phyloP scores from a whole-genome alignment of 768 basidiomycete species.

The Xanthoconium stramineum region DNA sequence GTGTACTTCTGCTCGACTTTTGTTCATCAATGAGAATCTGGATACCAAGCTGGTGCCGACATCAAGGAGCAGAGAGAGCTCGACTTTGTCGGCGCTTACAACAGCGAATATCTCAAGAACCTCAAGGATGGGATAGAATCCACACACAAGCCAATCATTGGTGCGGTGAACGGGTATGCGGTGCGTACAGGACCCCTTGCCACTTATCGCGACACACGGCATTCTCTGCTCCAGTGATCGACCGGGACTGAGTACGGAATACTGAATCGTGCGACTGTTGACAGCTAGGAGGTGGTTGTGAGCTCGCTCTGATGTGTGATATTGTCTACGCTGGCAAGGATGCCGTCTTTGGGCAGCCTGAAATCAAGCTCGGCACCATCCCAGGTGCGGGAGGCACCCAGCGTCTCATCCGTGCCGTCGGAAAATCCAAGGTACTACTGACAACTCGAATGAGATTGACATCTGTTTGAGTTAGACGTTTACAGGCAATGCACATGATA shows the following conservation, averaged over 20 bases:
- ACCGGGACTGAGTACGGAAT: too few species aligned
- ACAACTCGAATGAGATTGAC: background rate
- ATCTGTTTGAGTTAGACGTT: background rate
- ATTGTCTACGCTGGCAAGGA: slow-evolving; percentile 85
- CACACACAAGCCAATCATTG: slow-evolving; percentile 87
- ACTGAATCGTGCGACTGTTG: slow-evolving; percentile 22
- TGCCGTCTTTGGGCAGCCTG: slow-evolving; percentile 92
- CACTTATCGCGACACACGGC: too few species aligned
- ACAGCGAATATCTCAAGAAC: slow-evolving; percentile 40
- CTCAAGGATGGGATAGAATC: slow-evolving; percentile 42
- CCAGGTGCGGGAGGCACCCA: slow-evolving; percentile 95
- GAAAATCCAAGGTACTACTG: slow-evolving; percentile 57
- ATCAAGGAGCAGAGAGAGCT: slow-evolving; percentile 96
- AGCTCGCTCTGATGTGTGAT: slow-evolving; percentile 94
- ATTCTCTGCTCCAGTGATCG: background rate
- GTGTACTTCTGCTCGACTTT: background rate
- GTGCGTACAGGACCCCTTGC: slow-evolving; percentile 36
- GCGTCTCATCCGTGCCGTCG: slow-evolving; percentile 77
- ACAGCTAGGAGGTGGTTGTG: slow-evolving; percentile 94
- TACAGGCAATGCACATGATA: slow-evolving; percentile 54
- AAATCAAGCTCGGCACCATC: slow-evolving; percentile 92
- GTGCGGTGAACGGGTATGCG: slow-evolving; percentile 90
- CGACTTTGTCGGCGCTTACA: slow-evolving; percentile 55
- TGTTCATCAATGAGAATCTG: background rate
- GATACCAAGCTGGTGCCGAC: slow-evolving; percentile 74